Conservation (phyloP, 495 filamentous ascomycete species). For the Neurospora africana region DNA sequence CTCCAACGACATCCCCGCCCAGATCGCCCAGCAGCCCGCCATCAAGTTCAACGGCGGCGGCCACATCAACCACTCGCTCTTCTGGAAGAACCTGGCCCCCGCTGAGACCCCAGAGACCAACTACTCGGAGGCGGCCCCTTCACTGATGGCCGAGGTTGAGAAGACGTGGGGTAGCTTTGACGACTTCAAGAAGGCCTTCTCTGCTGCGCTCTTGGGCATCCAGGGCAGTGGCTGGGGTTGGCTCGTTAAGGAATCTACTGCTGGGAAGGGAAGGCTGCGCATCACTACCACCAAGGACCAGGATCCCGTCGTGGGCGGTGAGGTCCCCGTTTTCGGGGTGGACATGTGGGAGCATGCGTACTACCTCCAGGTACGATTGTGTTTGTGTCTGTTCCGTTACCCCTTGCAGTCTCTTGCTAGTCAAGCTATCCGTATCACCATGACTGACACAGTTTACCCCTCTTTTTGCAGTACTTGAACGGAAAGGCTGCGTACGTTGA, state of each 20-base stretch:
- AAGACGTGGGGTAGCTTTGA: constrained; percentile 55
- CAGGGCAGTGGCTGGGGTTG: constrained; percentile 69
- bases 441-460: neutral
- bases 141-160: constrained; percentile 53
- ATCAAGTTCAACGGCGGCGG: constrained; percentile 91
- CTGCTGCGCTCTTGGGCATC: constrained; percentile 49
- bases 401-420: neutral
- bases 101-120: constrained; percentile 54
- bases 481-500: constrained; percentile 95
- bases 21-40: constrained; percentile 63
- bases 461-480: constrained; percentile 64
- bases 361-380: constrained; percentile 66
- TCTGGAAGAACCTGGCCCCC: constrained; percentile 88
- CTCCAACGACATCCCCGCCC: constrained; percentile 40
- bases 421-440: constrained; percentile 1
- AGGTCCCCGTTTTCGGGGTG: constrained; percentile 76
- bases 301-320: constrained; percentile 84
- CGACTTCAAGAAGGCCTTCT: constrained; percentile 66
- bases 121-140: constrained; percentile 42
- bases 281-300: constrained; percentile 85
- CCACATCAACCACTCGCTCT: constrained; percentile 85
- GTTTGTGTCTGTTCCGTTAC: constrained; percentile 35
- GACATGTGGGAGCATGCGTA: constrained; percentile 84
- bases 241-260: constrained; percentile 62
- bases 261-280: constrained; percentile 55